These are phyloP conservation scores for Fusarium sp. DNA, from an alignment of 2,329 filamentous ascomycete genomes.

Conservation along the genomic window DNA sequence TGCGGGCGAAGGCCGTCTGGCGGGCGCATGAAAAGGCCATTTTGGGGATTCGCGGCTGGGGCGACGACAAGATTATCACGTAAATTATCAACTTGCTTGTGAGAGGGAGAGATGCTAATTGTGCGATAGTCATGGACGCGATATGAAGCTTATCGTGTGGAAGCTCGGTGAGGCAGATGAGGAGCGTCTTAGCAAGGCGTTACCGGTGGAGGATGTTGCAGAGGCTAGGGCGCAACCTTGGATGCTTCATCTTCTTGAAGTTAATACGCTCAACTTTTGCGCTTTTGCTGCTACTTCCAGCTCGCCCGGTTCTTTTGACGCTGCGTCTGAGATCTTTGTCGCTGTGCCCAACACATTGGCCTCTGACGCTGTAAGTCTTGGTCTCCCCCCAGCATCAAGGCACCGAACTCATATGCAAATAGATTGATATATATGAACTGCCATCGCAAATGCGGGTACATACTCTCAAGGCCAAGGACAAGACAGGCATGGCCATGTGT, in stretches of 20 bases:
- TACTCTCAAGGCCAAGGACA: constrained; percentile 58
- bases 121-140: constrained; percentile 77
- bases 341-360: constrained; percentile 81
- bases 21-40: constrained; percentile 80
- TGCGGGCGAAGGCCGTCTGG: constrained; percentile 86
- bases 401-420: constrained; percentile 4
- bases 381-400: not conserved
- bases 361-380: constrained; percentile 68
- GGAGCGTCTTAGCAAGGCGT: constrained; percentile 66
- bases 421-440: constrained; percentile 84
- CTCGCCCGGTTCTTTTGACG: constrained; percentile 35
- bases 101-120: not conserved
- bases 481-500: constrained; percentile 88
- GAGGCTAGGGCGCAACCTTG: constrained; percentile 71
- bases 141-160: constrained; percentile 88
- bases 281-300: constrained; percentile 71
- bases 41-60: constrained; percentile 76
- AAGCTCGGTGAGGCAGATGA: constrained; percentile 70
- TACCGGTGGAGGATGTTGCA: constrained; percentile 72
- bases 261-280: constrained; percentile 97
- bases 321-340: constrained; percentile 63
- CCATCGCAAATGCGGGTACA: constrained; percentile 76
- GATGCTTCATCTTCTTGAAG: constrained; percentile 82
- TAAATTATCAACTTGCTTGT: constrained; percentile 53
- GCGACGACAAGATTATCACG: constrained; percentile 79